Base-by-base conservation (phyloP, 257 asterid genomes). In the Ballota nigra region DNA sequence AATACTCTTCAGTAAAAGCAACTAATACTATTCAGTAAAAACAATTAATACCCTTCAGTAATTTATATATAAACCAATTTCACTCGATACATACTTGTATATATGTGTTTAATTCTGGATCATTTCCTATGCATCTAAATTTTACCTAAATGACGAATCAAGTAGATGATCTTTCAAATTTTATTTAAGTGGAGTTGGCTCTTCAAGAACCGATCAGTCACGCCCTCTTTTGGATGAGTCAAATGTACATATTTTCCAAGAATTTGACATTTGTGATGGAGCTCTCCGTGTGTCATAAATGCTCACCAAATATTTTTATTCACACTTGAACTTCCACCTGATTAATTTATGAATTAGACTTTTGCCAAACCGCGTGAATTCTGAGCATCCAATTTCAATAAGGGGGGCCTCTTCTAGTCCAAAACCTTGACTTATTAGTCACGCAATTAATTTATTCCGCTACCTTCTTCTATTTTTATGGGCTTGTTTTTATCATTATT, bases 131-230 rank as follows among this genome's bases (percentile, higher is more conserved):
- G n/a, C 38, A 33, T 33, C 0, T 33, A 33, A 33, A 33, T 33
- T 33, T 33, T 33, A 33, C 38, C 38, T 33, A 33, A 6, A 38
- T 38, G 45, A 36, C 20, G 53, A 45, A 45, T 45, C 53, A 15
- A 45, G 2, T 15, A 52, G 13, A 3, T 8, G 26, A 20, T 20
- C 2, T 52, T 19, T 43, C 26, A 43, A 23, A 24, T 7, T 43
- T 24, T n/a, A 28, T 33, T 19, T 2, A 51, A 15, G 13, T 12
- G 2, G 0, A 6, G 62, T 4, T 64, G 75, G 65, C 72, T 53
- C 75, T 75, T 75, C 43, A 41, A 4, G 72, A 23, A 7, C 40
- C 34, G 61, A 66, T 31, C 2, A 23, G 80, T 6, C 72, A 47
- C 10, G 15, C 51, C 52, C 40, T 53, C 23, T 51, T 52, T 43